Evolutionary conservation across 75 land plant species (phyloP), one percentile per base, ranked within the genome.

Genomic region (Sequoia sempervirens): DNA sequence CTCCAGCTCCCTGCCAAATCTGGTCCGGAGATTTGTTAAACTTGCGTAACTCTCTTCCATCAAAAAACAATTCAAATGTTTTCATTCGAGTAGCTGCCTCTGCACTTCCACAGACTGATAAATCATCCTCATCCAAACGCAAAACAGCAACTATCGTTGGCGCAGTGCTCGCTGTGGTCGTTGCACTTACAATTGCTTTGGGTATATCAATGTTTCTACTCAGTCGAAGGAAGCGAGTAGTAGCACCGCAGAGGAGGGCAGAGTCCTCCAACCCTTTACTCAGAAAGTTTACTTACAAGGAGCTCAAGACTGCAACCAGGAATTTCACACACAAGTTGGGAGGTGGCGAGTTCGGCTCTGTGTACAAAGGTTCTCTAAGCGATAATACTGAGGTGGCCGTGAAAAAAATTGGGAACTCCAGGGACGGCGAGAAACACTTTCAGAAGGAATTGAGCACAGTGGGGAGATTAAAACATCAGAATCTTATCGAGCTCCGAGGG

Each of bases 351-450:
- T 95, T 93, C 84, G 92, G 92, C 38, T 87, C 91, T 17, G 95
- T 95, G 40, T 95, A 86, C 84, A 91, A 92, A 82, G 96, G 96
- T 32, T 82, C 50, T 2, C 86, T 95, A 23, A 84, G 86, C 1
- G 89, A 92, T 72, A 86, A 87, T 4, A 84, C 83, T 11, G 17
- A 38, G 8, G 85, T 92, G 38, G 96, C 98, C 2, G 96, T 96
- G 84, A 94, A 94, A 87, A 91, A 82, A 83, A 91, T 94, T 1
- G 92, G 94, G 54, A 85, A 92, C 78, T 17, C 84, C 3, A 84
- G 81, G 36, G 91, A 90, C 79, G 92, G 93, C 13, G 92, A 93
- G 85, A 91, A 93, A 87, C 91, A 91, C 64, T 93, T 94, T 72
- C 74, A 89, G 20, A 75, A 88, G 15, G 93, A 93, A 79, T 90